Conservation (phyloP, 495 filamentous ascomycete species). For the Astrocystis sublimbata region DNA sequence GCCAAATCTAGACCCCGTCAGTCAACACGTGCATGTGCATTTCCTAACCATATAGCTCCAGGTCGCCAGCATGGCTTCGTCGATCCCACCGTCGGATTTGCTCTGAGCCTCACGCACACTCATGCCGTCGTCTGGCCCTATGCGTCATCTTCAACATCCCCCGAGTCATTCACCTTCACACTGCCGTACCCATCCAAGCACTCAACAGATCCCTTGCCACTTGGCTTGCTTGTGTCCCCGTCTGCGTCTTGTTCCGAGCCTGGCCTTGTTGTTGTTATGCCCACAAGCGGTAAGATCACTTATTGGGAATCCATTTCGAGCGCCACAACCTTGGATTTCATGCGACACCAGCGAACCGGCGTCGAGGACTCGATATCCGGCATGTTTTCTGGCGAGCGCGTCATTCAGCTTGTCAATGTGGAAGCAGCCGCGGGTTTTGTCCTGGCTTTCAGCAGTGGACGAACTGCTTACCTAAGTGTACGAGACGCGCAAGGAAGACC, state of each 20-base stretch:
- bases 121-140: slow-evolving; percentile 92
- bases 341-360: slow-evolving; percentile 73
- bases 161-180: slow-evolving; percentile 72
- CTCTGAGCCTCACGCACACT: slow-evolving; percentile 73
- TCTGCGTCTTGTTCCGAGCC: slow-evolving; percentile 73
- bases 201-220: slow-evolving; percentile 64
- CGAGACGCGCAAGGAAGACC: slow-evolving; percentile 85
- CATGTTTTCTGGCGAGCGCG: slow-evolving; percentile 74
- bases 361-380: slow-evolving; percentile 71
- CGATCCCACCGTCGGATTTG: slow-evolving; percentile 67
- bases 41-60: slow-evolving; percentile 32
- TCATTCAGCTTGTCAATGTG: slow-evolving; percentile 73
- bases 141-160: slow-evolving; percentile 59
- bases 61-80: slow-evolving; percentile 63
- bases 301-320: slow-evolving; percentile 95
- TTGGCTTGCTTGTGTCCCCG: slow-evolving; percentile 75
- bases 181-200: slow-evolving; percentile 72
- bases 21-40: slow-evolving; percentile 21
- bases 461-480: slow-evolving; percentile 80
- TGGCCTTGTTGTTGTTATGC: slow-evolving; percentile 81
- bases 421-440: slow-evolving; percentile 83
- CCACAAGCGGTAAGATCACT: slow-evolving; percentile 75
- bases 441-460: slow-evolving; percentile 76
- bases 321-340: slow-evolving; percentile 72
- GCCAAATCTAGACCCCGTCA: not conserved